Base-by-base conservation (phyloP, 1,284 basidiomycete species). In the Paramarasmius palmivorus region DNA sequence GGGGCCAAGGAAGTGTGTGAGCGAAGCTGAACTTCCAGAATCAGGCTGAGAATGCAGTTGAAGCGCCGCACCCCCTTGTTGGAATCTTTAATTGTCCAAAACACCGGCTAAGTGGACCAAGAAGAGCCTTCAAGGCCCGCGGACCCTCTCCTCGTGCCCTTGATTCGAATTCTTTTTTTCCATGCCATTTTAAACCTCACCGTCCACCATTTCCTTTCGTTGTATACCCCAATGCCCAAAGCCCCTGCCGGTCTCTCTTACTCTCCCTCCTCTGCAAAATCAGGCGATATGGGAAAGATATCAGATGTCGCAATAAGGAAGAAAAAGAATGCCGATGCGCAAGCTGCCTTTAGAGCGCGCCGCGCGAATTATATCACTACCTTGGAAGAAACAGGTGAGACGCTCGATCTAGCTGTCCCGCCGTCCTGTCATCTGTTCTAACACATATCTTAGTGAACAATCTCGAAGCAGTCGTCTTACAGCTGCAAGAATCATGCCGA, bases 361-460 rank as follows among this genome's bases (percentile, higher is more conserved):
- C 78, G 90, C 59, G 87, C 88, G 49, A 91, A 89, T 70, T 92
- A 92, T 68, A 92, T 92, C 65, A 14, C 6, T 34, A 92, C 89
- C n/a, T 80, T 92, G 59, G 90, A 92, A 68, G 90, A 90, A 70
- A 90, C 90, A 76, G 89, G 89, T 88, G 34, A 19, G 22, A 36
- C 7, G 14, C 35, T 36, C 9, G n/a, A 41, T 53, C 37, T 15
- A 40, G 29, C 37, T 41, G 39, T 29, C 50, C 50, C 42, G 55
- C 51, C 19, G 57, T 53, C 55, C 61, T 52, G 59, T 63, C 23
- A 56, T 63, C 50, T 55, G 59, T 57, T 59, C 53, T 56, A 50
- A 48, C 39, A 57, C 46, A 57, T 49, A 52, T 52, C 57, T 15
- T 65, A 86, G 90, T 92, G 57, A 90, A 84, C 20, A 90, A 84